These are phyloP conservation scores for Tripidium arundinaceum DNA, from an alignment of 202 grass and related monocot species.

Conservation along the genomic window DNA sequence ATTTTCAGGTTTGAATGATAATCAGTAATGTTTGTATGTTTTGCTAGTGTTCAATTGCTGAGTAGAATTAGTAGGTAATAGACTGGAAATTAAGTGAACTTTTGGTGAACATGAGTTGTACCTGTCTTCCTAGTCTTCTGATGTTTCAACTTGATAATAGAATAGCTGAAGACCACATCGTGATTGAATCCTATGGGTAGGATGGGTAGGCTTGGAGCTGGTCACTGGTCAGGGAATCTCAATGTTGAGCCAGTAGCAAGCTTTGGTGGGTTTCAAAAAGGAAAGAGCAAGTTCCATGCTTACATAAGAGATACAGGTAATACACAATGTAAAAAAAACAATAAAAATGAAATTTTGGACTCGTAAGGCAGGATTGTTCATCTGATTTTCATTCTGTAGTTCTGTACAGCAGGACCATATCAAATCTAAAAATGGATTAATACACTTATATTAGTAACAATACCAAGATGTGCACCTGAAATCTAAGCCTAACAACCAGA, in stretches of 20 bases:
- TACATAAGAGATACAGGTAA: too few species aligned
- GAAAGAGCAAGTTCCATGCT: neutral
- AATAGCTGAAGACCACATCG: neutral
- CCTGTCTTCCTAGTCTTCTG: neutral
- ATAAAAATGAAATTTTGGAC: neutral
- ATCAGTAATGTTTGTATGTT: neutral
- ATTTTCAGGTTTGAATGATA: neutral
- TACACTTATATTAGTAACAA: too few species aligned
- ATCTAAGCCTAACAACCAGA: too few species aligned
- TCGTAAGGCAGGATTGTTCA: neutral
- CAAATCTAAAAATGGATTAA: too few species aligned
- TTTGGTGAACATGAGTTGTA: neutral
- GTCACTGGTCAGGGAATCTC: neutral
- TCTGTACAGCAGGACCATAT: too few species aligned
- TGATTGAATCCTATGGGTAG: neutral
- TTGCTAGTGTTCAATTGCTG: neutral
- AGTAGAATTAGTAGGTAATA: neutral
- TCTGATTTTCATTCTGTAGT: neutral
- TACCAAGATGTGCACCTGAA: too few species aligned
- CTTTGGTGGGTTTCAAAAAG: neutral
- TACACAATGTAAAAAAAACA: neutral
- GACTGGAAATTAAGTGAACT: neutral
- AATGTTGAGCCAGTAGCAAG: neutral
- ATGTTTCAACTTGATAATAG: constrained; percentile 10
- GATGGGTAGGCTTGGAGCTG: neutral